Evolutionary conservation across 2,329 filamentous ascomycete species (phyloP), one percentile per base, ranked within the genome.

Genomic region (Epichloe uncinata): DNA sequence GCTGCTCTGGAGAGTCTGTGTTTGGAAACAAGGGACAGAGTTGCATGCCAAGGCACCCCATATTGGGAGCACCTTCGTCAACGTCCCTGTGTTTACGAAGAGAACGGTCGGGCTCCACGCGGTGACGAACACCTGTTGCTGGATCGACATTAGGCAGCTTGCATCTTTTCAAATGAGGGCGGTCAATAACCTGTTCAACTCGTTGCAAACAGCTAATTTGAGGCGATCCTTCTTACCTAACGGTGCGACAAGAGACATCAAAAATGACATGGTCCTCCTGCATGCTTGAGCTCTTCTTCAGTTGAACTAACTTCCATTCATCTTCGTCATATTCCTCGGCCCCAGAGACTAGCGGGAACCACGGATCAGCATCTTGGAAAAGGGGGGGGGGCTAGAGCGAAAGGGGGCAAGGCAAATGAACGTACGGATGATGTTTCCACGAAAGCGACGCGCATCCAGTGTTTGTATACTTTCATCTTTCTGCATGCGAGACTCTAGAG

Each of bases 81-180:
- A 85, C 76, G 9, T 77, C 69, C 12, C 82, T 73, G 54, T 75
- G 73, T 53, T 73, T 73, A 35, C 78, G 69, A 52, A 85, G 66
- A 0, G 81, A 77, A 48, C 66, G 69, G 58, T 81, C 77, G 0
- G 82, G 79, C 63, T 84, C 74, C 33, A 65, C 61, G 20, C 62
- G 60, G 59, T 83, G 77, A 20, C 73, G 72, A 38, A 73, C 59
- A n/a, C 76, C 84, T 5, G 70, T 80, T 16, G 69, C 68, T 0
- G 75, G 82, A 61, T 87, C 73, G 1, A 86, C 80, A 56, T 87
- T 87, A 18, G 83, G 83, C 56, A 88, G 63, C 57, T 81, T 84
- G 66, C 84, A 87, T 49, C 73, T 75, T n/a, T 16, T 16, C 13
- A 30, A 1, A 30, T 9, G 26, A 30, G 26, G 37, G 18, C 41